Evolutionary conservation across 1,139 yeast genomes (phyloP), one percentile per base, ranked within the genome.

Genomic region (Hyphopichia buzzinii): DNA sequence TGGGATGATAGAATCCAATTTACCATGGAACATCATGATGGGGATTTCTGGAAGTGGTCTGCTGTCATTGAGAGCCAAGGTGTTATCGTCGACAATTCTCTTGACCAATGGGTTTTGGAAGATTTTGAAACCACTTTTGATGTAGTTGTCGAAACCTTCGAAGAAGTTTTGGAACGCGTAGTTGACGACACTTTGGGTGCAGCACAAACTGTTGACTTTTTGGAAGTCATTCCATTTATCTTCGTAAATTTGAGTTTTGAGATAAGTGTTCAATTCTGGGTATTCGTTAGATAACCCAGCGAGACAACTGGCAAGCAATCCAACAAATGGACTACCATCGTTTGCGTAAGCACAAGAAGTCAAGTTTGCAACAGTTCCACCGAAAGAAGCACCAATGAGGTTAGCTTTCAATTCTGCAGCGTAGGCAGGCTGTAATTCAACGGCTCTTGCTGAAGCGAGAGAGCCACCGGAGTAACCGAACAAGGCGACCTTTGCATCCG

Each of bases 1-100:
- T 2, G 68, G 68, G 24, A 59, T 60, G 33, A 65, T 48, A 5
- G 44, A 44, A 41, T 65, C 72, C 3, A 50, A 35, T 17, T 42
- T 33, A 1, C 67, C 67, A 36, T 65, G 71, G 47, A 55, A 64
- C 8, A 64, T 48, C 35, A 64, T 64, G 3, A 66, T 33, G 1
- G 71, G 72, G 8, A 63, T 51, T 26, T 57, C 41, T 2, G 72
- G 72, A 22, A 44, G 43, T 4, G 32, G n/a, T 31, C 40, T 45
- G 16, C 27, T 44, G 8, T 44, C 39, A 29, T 43, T 36, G 10
- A 49, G 31, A 6, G 55, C 56, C 19, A 59, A 39, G 4, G 66
- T 54, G 33, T 57, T 55, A 3, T 54, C 49, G 19, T 34, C 34
- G 10, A 60, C 28, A 8, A 56, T 42, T 2, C 41, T 34, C 8